Evolutionary conservation across 306 rosid species (phyloP).

Genomic region (Alnus rubra): DNA sequence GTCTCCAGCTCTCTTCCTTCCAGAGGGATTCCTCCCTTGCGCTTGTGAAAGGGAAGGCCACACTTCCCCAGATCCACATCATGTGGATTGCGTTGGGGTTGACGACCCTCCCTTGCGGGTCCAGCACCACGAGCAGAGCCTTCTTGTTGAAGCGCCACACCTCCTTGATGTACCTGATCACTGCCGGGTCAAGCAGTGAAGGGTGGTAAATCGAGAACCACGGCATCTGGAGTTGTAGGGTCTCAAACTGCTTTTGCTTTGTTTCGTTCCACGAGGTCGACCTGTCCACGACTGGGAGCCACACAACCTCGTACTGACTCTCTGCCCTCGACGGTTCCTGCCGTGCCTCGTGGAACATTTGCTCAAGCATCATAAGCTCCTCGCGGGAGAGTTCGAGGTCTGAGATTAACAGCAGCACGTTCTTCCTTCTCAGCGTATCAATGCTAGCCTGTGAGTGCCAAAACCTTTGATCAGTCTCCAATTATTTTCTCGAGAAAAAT

Average conservation of each 20-base stretch:
- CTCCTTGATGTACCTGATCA: slow-evolving; percentile 47
- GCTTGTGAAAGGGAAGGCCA: slow-evolving; percentile 59
- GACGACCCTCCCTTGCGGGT: slow-evolving; percentile 52
- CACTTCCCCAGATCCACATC: slow-evolving; percentile 81
- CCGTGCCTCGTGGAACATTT: slow-evolving; percentile 48
- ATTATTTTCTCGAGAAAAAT: too few species aligned
- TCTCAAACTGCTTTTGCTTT: slow-evolving; percentile 26
- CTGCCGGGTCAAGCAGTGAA: slow-evolving; percentile 34
- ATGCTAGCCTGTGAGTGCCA: slow-evolving; percentile 40
- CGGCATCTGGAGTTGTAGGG: slow-evolving; percentile 35
- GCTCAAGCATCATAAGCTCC: slow-evolving; percentile 41
- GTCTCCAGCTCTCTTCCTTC: slow-evolving; percentile 55
- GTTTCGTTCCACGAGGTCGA: slow-evolving; percentile 15
- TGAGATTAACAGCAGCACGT: slow-evolving; percentile 54
- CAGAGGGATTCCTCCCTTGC: slow-evolving; percentile 54
- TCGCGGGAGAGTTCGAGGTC: slow-evolving; percentile 34
- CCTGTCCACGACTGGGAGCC: slow-evolving; percentile 57
- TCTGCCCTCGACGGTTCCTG: slow-evolving; percentile 31
- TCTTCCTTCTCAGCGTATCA: slow-evolving; percentile 47
- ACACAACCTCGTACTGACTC: slow-evolving; percentile 54
- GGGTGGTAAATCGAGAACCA: slow-evolving; percentile 59
- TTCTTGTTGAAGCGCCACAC: slow-evolving; percentile 53
- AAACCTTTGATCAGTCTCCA: too few species aligned
- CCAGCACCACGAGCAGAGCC: slow-evolving; percentile 58
- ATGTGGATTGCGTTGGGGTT: slow-evolving; percentile 63